Conservation (phyloP, 1,284 basidiomycete species). For the Exsudoporus floridanus region DNA sequence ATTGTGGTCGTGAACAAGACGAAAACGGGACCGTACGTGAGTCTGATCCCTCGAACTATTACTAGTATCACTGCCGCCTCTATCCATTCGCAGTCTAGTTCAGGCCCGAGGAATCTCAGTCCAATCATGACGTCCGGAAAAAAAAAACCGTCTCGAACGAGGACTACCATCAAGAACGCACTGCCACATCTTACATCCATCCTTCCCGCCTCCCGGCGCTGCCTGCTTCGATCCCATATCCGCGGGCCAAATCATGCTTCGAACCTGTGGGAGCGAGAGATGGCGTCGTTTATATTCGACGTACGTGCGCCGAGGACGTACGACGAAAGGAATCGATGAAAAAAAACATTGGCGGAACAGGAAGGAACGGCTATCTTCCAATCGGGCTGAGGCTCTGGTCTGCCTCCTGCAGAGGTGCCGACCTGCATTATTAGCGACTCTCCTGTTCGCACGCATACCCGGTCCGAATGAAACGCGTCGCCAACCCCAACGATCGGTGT, state of each 20-base stretch:
- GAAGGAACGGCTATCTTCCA: neutral
- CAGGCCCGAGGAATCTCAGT: neutral
- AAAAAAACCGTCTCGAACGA: neutral
- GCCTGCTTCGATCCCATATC: constrained; percentile 3
- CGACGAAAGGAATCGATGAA: neutral
- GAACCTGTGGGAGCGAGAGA: neutral
- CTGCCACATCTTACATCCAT: neutral
- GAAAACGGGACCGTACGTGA: neutral
- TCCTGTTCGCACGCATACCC: neutral
- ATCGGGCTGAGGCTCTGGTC: neutral
- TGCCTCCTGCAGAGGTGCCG: neutral
- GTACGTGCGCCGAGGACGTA: neutral
- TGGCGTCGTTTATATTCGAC: neutral
- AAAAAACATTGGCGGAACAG: neutral
- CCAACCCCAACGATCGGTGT: neutral
- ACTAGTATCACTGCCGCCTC: neutral
- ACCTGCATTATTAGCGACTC: too few species aligned
- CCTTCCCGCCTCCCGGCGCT: neutral
- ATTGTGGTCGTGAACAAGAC: neutral
- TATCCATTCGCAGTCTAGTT: neutral
- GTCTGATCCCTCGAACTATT: neutral
- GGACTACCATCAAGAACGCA: neutral
- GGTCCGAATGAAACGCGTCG: neutral
- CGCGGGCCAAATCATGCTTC: constrained; percentile 2
- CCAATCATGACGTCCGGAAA: neutral